Percentiles rank a stretch among this genome's conserved stretches.
These are phyloP conservation scores for Psilocybe mexicana DNA, from an alignment of 1,284 basidiomycete genomes.

Conservation along the genomic window DNA sequence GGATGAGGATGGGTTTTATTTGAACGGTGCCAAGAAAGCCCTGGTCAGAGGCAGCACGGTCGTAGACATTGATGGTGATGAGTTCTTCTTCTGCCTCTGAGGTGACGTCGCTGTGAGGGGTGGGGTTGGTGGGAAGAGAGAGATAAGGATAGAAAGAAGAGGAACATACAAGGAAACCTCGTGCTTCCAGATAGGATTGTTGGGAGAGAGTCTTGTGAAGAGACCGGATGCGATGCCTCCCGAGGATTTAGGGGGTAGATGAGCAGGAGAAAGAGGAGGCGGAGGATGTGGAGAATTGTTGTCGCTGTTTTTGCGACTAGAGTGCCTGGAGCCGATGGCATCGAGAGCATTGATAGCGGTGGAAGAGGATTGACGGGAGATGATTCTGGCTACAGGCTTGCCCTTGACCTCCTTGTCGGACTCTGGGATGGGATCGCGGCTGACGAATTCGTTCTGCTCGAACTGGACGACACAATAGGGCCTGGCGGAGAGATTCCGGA, in stretches of 20 bases:
- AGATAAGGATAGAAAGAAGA: conserved; percentile 4
- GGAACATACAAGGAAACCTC: conserved; percentile 92
- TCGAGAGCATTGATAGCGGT: conserved; percentile 68
- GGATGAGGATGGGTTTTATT: conserved; percentile 86
- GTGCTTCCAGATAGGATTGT: conserved; percentile 99
- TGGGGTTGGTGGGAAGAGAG: conserved; percentile 11
- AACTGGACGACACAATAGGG: conserved; percentile 98
- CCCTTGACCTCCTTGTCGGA: conserved; percentile 87
- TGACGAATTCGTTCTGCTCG: conserved; percentile 99
- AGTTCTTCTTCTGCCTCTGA: conserved; percentile 83
- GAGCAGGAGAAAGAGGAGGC: conserved; percentile 26
- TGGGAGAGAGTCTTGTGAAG: conserved; percentile 66
- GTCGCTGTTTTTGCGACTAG: conserved; percentile 34
- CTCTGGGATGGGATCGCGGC: conserved; percentile 86
- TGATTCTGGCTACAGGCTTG: conserved; percentile 52
- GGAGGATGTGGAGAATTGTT: conserved; percentile 17
- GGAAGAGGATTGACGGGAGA: conserved; percentile 59
- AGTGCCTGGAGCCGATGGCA: conserved; percentile 59
- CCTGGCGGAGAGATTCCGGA: conserved; percentile 63
- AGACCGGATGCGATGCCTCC: conserved; percentile 47
- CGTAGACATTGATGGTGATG: conserved; percentile 91
- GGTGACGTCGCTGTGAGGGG: conserved; percentile 83
- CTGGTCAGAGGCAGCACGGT: conserved; percentile 81
- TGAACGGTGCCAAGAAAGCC: conserved; percentile 91
- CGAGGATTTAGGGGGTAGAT: conserved; percentile 14